phyloP scores from a whole-genome alignment of 495 filamentous ascomycete species.

The Stereocaulon alpinum region DNA sequence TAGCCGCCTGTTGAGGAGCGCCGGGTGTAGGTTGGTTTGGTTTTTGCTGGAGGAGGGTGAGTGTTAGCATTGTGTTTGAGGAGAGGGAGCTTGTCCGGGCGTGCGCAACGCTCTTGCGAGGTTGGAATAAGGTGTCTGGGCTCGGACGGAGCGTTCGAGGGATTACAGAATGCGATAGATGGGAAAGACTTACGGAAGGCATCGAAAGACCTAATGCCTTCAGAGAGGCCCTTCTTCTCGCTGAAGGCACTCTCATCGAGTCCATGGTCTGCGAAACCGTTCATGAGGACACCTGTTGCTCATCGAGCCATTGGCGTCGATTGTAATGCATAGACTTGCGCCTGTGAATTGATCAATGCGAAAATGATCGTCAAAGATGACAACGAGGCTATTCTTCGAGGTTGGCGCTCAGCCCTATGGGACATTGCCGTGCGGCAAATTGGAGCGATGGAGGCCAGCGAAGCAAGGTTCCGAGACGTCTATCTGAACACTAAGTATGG shows the following conservation, averaged over 20 bases:
- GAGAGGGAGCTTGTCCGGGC: not conserved
- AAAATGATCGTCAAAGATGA: constrained; percentile 6
- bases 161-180: not conserved
- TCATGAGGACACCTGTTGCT: constrained; percentile 40
- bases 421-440: not conserved
- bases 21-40: constrained; percentile 82
- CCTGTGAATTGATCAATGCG: not conserved
- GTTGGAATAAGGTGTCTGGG: no score
- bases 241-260: constrained; percentile 73
- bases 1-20: constrained; percentile 75
- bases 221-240: constrained; percentile 51
- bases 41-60: constrained; percentile 58
- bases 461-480: no score
- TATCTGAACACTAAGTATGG: no score
- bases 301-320: constrained; percentile 18
- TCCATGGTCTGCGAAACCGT: constrained; percentile 58
- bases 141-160: not conserved
- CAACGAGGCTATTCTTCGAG: constrained; percentile 9
- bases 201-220: constrained; percentile 75
- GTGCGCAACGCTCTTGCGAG: no score
- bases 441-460: no score
- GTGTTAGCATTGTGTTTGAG: constrained; percentile 22
- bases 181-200: constrained; percentile 68
- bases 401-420: constrained; percentile 11
- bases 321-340: not conserved